phyloP scores from a whole-genome alignment of 2,329 filamentous ascomycete genomes.

The Nemania sp. region DNA sequence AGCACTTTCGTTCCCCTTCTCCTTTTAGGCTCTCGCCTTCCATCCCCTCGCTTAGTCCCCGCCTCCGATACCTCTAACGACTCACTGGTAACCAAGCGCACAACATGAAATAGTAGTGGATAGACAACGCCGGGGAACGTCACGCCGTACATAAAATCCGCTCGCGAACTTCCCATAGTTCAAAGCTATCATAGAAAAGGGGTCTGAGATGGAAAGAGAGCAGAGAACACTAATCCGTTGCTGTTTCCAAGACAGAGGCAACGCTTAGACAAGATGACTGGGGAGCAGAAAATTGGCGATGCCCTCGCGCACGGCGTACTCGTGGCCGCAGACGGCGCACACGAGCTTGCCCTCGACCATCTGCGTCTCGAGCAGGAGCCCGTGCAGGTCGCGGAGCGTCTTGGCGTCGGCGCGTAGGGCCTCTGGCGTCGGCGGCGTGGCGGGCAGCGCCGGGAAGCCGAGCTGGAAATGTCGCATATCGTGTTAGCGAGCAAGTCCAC shows the following conservation, averaged over 20 bases:
- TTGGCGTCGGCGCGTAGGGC: constrained; percentile 75
- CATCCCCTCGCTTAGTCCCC: no score
- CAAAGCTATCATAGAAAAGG: no score
- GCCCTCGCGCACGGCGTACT: constrained; percentile 94
- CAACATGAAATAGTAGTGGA: no score
- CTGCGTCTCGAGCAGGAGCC: constrained; percentile 87
- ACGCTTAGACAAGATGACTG: constrained; percentile 80
- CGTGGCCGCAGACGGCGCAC: constrained; percentile 91
- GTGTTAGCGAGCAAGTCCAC: no score
- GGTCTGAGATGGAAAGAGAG: neutral
- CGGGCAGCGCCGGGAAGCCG: constrained; percentile 80
- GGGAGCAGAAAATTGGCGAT: constrained; percentile 97
- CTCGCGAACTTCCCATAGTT: no score
- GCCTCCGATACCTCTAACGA: no score
- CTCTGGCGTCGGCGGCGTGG: constrained; percentile 70
- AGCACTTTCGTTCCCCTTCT: neutral
- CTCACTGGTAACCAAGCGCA: no score
- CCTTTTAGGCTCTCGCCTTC: no score
- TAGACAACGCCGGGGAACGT: no score
- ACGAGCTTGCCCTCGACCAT: constrained; percentile 89
- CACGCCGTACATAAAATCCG: no score
- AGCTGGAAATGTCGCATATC: constrained; percentile 64
- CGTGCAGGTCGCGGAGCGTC: constrained; percentile 81
- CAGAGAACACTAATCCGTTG: no score
- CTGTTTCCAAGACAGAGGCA: no score